Conservation (phyloP, 805 yeast species). For the Cyberlindnera mississippiensis region DNA sequence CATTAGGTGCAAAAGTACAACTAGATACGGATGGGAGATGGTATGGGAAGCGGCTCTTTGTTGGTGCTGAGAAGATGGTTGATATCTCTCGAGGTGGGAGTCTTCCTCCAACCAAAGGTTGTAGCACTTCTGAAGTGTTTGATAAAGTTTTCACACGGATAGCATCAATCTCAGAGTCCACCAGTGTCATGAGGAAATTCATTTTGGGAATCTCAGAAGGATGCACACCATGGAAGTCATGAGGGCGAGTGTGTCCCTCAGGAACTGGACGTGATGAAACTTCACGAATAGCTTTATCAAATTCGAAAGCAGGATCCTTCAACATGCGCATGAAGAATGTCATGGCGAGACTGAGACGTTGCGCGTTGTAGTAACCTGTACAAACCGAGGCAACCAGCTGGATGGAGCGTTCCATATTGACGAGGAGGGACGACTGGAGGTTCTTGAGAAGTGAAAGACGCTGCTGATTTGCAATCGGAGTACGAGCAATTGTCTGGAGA, state of each 20-base stretch:
- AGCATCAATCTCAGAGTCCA: slow-evolving; percentile 14
- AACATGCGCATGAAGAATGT: slow-evolving; percentile 15
- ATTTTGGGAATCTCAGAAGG: slow-evolving; percentile 15
- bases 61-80: too few species aligned
- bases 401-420: slow-evolving; percentile 1
- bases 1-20: too few species aligned
- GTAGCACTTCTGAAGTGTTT: slow-evolving; percentile 15
- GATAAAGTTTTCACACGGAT: slow-evolving; percentile 3
- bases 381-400: slow-evolving; percentile 6
- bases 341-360: slow-evolving; percentile 16
- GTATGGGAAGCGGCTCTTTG: too few species aligned
- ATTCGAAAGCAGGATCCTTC: slow-evolving; percentile 20
- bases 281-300: slow-evolving; percentile 10
- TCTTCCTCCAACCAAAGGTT: slow-evolving; percentile 10
- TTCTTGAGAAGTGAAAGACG: slow-evolving; percentile 2
- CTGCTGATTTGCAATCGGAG: background rate
- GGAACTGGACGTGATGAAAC: background rate
- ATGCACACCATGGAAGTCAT: background rate
- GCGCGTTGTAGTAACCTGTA: slow-evolving; percentile 14
- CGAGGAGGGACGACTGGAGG: background rate
- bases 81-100: background rate
- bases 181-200: slow-evolving; percentile 9
- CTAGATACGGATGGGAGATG: too few species aligned
- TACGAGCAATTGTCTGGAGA: slow-evolving; percentile 1
- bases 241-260: background rate